Evolutionary conservation across 805 yeast species (phyloP), one percentile per base, ranked within the genome.

Genomic region (Nakazawaea siamensis): DNA sequence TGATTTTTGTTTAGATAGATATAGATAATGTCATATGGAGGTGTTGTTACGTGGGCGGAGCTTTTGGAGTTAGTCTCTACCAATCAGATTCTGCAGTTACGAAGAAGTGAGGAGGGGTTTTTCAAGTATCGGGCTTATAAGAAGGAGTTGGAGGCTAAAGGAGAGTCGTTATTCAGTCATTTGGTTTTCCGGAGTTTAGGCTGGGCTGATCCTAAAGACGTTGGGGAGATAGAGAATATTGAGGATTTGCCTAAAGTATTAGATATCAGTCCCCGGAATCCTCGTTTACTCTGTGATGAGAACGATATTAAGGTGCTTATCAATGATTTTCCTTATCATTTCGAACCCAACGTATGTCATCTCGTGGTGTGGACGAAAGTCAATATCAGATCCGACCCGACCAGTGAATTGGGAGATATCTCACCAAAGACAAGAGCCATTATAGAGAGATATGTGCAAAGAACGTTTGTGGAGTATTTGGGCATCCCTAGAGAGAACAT

Each of bases 241-340:
- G 45, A 40, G 5, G 40, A 37, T 33, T 45, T 35, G 4, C 48
- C 48, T 18, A 44, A 51, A 29, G 33, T 48, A 4, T 36, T 55
- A 20, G 38, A 49, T 1, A 19, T 37, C 15, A 34, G 47, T 13
- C 49, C 56, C 5, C 38, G 40, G 9, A 68, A 69, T 23, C 51
- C 55, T 21, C 50, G 59, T 27, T 58, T 76, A 21, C 68, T 73
- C 43, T 51, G 58, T 6, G 51, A 62, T 38, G 48, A 57, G 0
- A 27, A 45, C 1, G 80, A 75, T 46, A 48, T 69, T 18, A 63
- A 59, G 35, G 64, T 74, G 19, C 54, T 73, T 6, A 38, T 49
- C 18, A 82, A 82, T 50, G 76, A 74, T 41, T 82, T 77, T 54
- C 87, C 87, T 0, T 82, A 82, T 55, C 66, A 69, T 45, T 70